Base-by-base conservation (phyloP, 768 basidiomycete genomes). In the Porpolomopsis calyptriformis region DNA sequence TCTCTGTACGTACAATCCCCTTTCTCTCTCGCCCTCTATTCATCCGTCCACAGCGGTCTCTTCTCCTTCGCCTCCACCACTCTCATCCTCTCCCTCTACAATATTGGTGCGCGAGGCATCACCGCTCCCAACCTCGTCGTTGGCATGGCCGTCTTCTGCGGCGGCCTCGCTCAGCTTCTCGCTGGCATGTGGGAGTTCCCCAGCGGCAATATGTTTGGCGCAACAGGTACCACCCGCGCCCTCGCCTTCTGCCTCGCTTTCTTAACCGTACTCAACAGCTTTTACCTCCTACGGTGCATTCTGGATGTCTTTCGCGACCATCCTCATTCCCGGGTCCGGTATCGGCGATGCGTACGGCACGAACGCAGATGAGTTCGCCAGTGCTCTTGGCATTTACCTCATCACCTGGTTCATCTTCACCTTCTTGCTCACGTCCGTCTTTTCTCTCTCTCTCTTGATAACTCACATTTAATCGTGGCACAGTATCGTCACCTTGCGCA, bases 11-110 rank as follows among this genome's bases (percentile, higher is more conserved):
- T 31, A n/a, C n/a, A n/a, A 7, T 7, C 29, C 29, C 29, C 14
- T 31, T 31, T 31, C 14, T 31, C 29, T 14, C 14, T 31, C 29
- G 7, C 7, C 7, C 7, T 31, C 7, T 31, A 31, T 31, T 7
- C 7, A 31, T 31, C 14, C 29, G 7, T 7, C 29, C 11, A 1
- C 55, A 85, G 84, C 23, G 87, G 87, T 18, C 69, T 90, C 27
- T 83, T 84, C 60, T 80, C 82, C 33, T 90, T 90, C 65, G 85
- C 88, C 16, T 82, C 83, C 2, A 87, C 88, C 10, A 88, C 85
- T 0, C 70, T 90, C 55, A 79, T 90, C 44, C 68, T 89, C 24
- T 87, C 85, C 4, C 51, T 89, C 51, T 84, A 73, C 72, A 89
- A 88, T 56, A 65, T 76, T 24, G 61, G 69, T n/a, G 71, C 75